Evolutionary conservation across 164 flowering plant species (phyloP).

Genomic region (Dillenia suffruticosa): DNA sequence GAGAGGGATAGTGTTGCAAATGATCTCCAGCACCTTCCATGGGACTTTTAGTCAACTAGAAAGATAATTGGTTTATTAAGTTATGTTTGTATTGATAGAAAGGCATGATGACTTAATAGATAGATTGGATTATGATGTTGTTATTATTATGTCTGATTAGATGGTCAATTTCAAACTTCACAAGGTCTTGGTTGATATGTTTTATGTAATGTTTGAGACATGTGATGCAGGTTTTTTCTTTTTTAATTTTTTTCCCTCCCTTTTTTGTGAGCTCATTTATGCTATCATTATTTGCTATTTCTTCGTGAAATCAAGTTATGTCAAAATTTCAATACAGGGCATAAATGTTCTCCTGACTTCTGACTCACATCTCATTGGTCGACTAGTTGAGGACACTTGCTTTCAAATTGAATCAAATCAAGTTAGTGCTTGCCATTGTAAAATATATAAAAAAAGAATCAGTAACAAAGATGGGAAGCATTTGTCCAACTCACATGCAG

Average conservation of each 20-base stretch:
- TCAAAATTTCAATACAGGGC: constrained; percentile 46
- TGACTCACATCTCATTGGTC: constrained; percentile 74
- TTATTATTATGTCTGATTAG: too few species aligned
- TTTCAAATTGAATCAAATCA: constrained; percentile 66
- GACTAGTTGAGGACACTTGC: constrained; percentile 46
- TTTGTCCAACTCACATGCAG: constrained; percentile 12
- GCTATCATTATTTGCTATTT: not conserved
- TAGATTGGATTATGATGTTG: too few species aligned
- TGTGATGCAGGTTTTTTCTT: not conserved
- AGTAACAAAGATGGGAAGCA: constrained; percentile 27
- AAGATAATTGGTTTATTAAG: too few species aligned
- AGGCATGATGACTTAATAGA: too few species aligned
- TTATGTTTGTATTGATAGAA: too few species aligned
- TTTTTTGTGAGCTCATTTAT: too few species aligned
- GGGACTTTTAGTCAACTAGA: too few species aligned
- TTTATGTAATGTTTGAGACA: not conserved
- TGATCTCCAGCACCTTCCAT: too few species aligned
- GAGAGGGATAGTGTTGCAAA: too few species aligned
- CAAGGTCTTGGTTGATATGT: not conserved
- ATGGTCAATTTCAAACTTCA: not conserved
- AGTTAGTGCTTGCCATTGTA: constrained; percentile 79
- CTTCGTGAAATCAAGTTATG: constrained; percentile 12
- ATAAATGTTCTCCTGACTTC: constrained; percentile 64
- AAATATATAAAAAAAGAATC: constrained; percentile 47
- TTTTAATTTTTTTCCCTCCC: not conserved